phyloP scores from a whole-genome alignment of 2,329 filamentous ascomycete species.

The Aschersonia sp. region DNA sequence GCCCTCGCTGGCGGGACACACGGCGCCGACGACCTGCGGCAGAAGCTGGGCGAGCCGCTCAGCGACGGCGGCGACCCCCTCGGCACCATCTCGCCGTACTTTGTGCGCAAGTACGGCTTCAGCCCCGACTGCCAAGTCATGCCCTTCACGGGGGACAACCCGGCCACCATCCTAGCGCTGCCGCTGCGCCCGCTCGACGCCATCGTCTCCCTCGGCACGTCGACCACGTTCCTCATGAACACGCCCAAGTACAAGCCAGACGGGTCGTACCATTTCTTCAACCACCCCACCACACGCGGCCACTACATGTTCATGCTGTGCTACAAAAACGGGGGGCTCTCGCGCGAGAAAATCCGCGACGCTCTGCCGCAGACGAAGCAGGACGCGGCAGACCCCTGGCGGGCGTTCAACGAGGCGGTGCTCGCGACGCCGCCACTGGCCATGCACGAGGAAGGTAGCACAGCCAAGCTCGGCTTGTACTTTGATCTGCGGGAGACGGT shows the following conservation, averaged over 20 bases:
- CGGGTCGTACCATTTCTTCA: slow-evolving; percentile 92
- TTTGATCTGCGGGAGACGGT: slow-evolving; percentile 94
- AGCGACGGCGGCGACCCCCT: slow-evolving; percentile 69
- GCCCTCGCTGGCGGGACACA: slow-evolving; percentile 56
- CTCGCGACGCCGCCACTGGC: slow-evolving; percentile 56
- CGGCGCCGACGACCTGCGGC: slow-evolving; percentile 46
- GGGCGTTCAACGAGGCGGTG: slow-evolving; percentile 62
- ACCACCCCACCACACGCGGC: slow-evolving; percentile 79
- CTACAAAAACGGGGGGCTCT: slow-evolving; percentile 95
- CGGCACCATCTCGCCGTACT: slow-evolving; percentile 66
- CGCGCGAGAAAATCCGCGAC: slow-evolving; percentile 81
- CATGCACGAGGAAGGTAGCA: slow-evolving; percentile 34
- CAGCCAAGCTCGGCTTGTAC: slow-evolving; percentile 82
- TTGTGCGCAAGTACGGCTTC: slow-evolving; percentile 67
- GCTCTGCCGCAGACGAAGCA: slow-evolving; percentile 40
- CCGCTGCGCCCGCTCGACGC: slow-evolving; percentile 80
- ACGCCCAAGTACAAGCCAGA: slow-evolving; percentile 85
- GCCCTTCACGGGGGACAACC: slow-evolving; percentile 92
- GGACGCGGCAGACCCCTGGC: slow-evolving; percentile 44
- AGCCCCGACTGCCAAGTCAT: slow-evolving; percentile 58
- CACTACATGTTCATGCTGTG: slow-evolving; percentile 99
- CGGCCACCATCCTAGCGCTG: slow-evolving; percentile 81
- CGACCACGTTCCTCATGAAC: slow-evolving; percentile 94
- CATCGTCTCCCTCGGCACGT: slow-evolving; percentile 89
- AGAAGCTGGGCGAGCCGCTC: slow-evolving; percentile 68